phyloP scores from a whole-genome alignment of 257 asterid genomes.

The Craterostigma plantagineum region DNA sequence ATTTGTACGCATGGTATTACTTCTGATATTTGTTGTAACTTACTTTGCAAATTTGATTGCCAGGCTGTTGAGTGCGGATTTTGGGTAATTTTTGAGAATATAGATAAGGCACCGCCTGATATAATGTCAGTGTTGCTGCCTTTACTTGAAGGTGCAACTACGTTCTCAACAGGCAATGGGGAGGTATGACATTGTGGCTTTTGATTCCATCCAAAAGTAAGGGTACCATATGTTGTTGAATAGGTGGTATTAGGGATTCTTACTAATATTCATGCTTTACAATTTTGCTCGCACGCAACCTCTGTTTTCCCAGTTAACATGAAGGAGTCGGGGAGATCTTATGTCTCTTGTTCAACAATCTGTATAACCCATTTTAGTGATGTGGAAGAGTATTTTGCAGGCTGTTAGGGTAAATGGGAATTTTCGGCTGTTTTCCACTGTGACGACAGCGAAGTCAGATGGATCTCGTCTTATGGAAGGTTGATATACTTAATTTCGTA shows the following conservation, averaged over 20 bases:
- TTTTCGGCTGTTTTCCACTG: constrained; percentile 74
- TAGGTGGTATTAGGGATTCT: neutral
- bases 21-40: constrained; percentile 5
- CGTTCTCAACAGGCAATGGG: constrained; percentile 72
- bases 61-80: constrained; percentile 84
- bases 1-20: neutral
- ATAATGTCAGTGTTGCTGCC: constrained; percentile 62
- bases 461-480: constrained; percentile 44
- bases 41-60: constrained; percentile 7
- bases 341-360: too few species aligned
- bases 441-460: constrained; percentile 58
- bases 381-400: constrained; percentile 23
- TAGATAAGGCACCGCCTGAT: constrained; percentile 89
- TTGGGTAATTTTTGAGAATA: constrained; percentile 91
- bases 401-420: constrained; percentile 53
- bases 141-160: constrained; percentile 60
- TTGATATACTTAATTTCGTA: constrained; percentile 11
- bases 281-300: neutral
- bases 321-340: too few species aligned
- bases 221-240: too few species aligned
- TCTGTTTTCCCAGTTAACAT: neutral
- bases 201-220: neutral
- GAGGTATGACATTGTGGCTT: constrained; percentile 35
- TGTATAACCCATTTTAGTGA: neutral
- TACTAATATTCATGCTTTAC: constrained; percentile 1